Percentiles rank a stretch among this genome's conserved stretches.
Conservation (phyloP, 2,329 filamentous ascomycete genomes). For the Alternaria sp. region DNA sequence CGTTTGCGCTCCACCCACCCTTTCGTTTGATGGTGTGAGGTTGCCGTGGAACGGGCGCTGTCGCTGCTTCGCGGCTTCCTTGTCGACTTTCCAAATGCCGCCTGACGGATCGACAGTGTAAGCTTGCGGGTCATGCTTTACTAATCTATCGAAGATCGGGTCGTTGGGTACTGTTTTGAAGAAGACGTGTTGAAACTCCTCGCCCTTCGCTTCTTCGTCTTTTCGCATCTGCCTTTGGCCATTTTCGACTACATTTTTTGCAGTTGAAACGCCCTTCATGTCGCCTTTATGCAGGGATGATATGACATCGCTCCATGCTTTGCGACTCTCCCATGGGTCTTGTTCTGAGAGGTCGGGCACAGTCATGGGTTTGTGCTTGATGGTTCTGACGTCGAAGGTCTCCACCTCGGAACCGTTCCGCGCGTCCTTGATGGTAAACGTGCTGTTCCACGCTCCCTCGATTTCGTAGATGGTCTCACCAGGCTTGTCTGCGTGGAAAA, state of each 20-base stretch:
- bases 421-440: slow-evolving; percentile 47
- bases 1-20: background rate
- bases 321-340: slow-evolving; percentile 55
- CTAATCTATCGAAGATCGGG: slow-evolving; percentile 33
- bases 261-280: slow-evolving; percentile 47
- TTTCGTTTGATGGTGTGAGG: slow-evolving; percentile 33
- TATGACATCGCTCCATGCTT: slow-evolving; percentile 53
- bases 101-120: slow-evolving; percentile 33
- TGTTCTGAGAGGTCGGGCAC: slow-evolving; percentile 45
- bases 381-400: slow-evolving; percentile 39
- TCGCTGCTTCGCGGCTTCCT: slow-evolving; percentile 25
- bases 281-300: slow-evolving; percentile 48
- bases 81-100: slow-evolving; percentile 44
- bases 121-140: slow-evolving; percentile 19
- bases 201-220: slow-evolving; percentile 44
- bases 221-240: slow-evolving; percentile 52
- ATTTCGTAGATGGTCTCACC: slow-evolving; percentile 46
- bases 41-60: slow-evolving; percentile 40
- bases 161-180: slow-evolving; percentile 45
- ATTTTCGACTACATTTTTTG: slow-evolving; percentile 44
- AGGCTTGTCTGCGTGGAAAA: slow-evolving; percentile 46
- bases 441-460: slow-evolving; percentile 52
- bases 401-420: slow-evolving; percentile 45
- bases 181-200: slow-evolving; percentile 50
- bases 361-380: slow-evolving; percentile 26